Evolutionary conservation across 345 rosid genomes (phyloP).

Genomic region (Melaleuca quinquenervia): DNA sequence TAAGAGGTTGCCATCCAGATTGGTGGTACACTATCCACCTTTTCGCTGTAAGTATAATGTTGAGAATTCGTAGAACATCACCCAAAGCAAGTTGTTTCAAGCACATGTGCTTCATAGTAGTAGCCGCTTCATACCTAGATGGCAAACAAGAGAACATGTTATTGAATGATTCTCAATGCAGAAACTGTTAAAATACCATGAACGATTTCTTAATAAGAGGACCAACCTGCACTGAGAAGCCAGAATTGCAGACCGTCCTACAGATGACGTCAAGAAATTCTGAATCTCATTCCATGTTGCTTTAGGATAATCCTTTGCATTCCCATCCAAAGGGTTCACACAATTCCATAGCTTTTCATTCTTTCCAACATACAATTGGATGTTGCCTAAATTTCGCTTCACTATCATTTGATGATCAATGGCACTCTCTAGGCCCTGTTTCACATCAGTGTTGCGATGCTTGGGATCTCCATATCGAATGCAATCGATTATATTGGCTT

Average conservation of each 20-base stretch:
- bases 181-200: not conserved
- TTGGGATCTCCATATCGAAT: conserved; percentile 27
- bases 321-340: conserved; percentile 23
- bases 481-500: conserved; percentile 27
- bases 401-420: conserved; percentile 27
- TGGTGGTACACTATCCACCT: conserved; percentile 24
- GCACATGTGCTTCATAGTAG: conserved; percentile 23
- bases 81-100: conserved; percentile 26
- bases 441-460: conserved; percentile 22
- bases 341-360: conserved; percentile 35
- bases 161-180: not conserved
- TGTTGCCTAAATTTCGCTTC: conserved; percentile 13
- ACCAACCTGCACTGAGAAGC: conserved; percentile 34
- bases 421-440: conserved; percentile 31
- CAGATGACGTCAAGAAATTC: conserved; percentile 14
- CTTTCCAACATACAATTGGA: conserved; percentile 27
- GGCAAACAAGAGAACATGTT: not conserved
- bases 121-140: conserved; percentile 29
- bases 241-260: conserved; percentile 27
- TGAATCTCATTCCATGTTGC: conserved; percentile 18
- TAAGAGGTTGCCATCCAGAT: conserved; percentile 35
- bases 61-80: conserved; percentile 19
- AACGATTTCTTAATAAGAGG: not conserved
- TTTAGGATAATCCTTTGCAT: conserved; percentile 11
- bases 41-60: conserved; percentile 12